Evolutionary conservation across 257 asterid species (phyloP).

Genomic region (Lycium ferocissimum): DNA sequence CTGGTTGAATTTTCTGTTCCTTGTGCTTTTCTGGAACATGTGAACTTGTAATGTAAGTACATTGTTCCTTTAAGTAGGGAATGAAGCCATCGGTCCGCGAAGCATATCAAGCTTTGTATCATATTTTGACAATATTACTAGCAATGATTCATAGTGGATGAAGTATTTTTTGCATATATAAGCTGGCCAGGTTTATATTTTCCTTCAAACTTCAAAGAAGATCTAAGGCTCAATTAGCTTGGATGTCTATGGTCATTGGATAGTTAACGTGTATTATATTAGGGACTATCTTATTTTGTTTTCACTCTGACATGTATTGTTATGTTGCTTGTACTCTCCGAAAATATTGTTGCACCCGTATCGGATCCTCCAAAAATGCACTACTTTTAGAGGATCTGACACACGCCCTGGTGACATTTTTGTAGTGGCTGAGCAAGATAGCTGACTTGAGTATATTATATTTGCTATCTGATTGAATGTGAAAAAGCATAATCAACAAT

Average conservation of each 20-base stretch:
- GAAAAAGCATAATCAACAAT: neutral
- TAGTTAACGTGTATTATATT: neutral
- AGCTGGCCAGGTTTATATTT: slow-evolving; percentile 31
- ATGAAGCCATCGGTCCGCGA: slow-evolving; percentile 85
- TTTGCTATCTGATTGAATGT: neutral
- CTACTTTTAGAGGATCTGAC: neutral
- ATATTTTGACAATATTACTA: slow-evolving; percentile 38
- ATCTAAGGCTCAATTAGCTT: neutral
- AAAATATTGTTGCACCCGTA: neutral
- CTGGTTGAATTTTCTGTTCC: slow-evolving; percentile 42
- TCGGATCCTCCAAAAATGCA: neutral
- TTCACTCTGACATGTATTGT: neutral
- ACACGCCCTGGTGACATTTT: too few species aligned
- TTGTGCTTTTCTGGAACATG: slow-evolving; percentile 42
- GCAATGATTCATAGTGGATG: slow-evolving; percentile 39
- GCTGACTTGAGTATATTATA: neutral
- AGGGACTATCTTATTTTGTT: neutral
- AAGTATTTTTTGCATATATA: slow-evolving; percentile 35
- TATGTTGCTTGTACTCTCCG: neutral
- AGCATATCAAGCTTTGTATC: slow-evolving; percentile 48
- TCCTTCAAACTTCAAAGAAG: slow-evolving; percentile 21
- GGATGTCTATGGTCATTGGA: neutral
- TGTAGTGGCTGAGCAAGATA: neutral
- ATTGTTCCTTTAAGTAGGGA: slow-evolving; percentile 48
- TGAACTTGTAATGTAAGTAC: slow-evolving; percentile 41